phyloP scores from a whole-genome alignment of 495 filamentous ascomycete genomes.

The Neurospora discreta region DNA sequence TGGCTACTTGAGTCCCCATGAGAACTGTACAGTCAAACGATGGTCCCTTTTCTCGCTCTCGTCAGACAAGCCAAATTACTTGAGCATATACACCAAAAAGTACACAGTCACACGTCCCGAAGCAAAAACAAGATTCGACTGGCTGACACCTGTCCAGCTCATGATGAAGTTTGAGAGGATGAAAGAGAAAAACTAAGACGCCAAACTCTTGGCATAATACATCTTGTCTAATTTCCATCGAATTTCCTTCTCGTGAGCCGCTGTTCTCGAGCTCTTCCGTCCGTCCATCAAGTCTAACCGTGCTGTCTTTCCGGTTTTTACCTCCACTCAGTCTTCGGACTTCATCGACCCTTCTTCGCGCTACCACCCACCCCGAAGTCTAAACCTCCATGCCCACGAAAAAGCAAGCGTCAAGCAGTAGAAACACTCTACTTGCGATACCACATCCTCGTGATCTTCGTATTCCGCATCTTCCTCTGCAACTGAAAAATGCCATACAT shows the following conservation, averaged over 20 bases:
- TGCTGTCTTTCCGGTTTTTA: not conserved
- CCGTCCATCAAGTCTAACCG: not conserved
- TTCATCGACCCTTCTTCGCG: not conserved
- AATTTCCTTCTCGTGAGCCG: not conserved
- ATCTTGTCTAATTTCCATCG: not conserved
- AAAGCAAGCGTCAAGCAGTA: not conserved
- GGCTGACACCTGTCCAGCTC: not conserved
- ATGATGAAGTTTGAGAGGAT: not conserved
- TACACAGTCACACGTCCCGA: not conserved
- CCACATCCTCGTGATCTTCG: constrained; percentile 59
- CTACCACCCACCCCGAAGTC: not conserved
- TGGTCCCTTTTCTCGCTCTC: not conserved
- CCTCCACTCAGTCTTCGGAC: not conserved
- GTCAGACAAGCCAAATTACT: not conserved
- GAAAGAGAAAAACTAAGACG: not conserved
- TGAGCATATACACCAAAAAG: not conserved
- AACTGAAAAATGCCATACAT: constrained; percentile 82
- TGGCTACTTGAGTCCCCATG: no score
- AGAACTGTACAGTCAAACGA: not conserved
- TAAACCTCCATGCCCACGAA: not conserved
- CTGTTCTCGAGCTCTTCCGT: not conserved
- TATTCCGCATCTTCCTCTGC: constrained; percentile 80
- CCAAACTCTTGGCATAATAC: not conserved
- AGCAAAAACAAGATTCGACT: not conserved
- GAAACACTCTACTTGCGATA: constrained; percentile 22